Percentiles rank a stretch among this genome's conserved stretches.
Conservation (phyloP, 164 flowering plant species). For the Houttuynia cordata region DNA sequence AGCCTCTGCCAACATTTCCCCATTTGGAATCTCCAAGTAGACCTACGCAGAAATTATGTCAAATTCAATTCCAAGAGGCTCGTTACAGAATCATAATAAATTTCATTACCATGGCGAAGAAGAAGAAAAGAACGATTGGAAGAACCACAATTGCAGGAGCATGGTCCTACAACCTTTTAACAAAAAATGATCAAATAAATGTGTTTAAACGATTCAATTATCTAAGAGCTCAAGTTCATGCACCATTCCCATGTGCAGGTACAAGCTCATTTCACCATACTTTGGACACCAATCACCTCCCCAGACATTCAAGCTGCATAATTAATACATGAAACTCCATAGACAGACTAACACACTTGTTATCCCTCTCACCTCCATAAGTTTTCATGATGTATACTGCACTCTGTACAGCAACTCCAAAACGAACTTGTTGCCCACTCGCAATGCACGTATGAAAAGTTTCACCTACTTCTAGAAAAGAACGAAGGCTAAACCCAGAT, state of each 20-base stretch:
- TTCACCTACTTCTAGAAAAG: no score
- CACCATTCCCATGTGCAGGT: no score
- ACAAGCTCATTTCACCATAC: no score
- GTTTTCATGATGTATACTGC: neutral
- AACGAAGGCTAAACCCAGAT: no score
- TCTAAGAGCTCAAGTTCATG: neutral
- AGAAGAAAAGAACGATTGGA: neutral
- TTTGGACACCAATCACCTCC: no score
- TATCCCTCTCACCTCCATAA: no score
- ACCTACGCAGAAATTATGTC: slow-evolving; percentile 25
- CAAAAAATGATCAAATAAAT: neutral
- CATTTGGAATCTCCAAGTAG: slow-evolving; percentile 71
- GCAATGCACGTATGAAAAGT: no score
- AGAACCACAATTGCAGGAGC: neutral
- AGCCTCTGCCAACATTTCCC: slow-evolving; percentile 66
- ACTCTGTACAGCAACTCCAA: neutral
- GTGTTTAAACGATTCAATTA: no score
- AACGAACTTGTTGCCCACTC: no score
- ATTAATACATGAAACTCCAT: no score
- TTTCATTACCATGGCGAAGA: neutral
- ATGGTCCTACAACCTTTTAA: neutral
- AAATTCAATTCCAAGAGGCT: neutral
- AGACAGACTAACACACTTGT: no score
- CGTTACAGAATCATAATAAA: neutral
- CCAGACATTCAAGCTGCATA: no score